phyloP scores from a whole-genome alignment of 805 yeast genomes.

The Candida tibetensis region DNA sequence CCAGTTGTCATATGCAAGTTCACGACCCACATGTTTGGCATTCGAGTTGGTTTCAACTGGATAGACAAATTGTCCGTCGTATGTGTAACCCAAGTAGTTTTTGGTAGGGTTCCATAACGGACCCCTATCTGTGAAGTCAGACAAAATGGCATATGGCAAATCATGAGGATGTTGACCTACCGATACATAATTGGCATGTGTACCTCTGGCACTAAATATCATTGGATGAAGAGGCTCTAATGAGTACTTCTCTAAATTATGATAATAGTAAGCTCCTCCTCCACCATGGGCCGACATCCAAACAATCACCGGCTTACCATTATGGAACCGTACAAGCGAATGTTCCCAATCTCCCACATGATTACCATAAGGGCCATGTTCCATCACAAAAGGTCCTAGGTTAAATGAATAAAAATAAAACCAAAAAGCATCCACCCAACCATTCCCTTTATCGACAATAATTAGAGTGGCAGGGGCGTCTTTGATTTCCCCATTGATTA shows the following conservation, averaged over 20 bases:
- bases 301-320: constrained; percentile 74
- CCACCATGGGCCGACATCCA: constrained; percentile 99
- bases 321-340: constrained; percentile 76
- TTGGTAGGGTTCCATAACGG: constrained; percentile 90
- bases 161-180: constrained; percentile 96
- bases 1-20: constrained; percentile 66
- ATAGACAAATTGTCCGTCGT: constrained; percentile 55
- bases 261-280: constrained; percentile 82
- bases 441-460: constrained; percentile 89
- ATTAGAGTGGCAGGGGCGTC: constrained; percentile 79
- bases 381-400: constrained; percentile 96
- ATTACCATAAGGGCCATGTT: constrained; percentile 94
- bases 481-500: constrained; percentile 65
- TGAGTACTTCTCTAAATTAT: constrained; percentile 67
- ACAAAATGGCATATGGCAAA: constrained; percentile 83
- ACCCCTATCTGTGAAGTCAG: constrained; percentile 94
- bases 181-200: constrained; percentile 96
- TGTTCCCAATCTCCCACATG: constrained; percentile 99
- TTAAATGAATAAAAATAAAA: constrained; percentile 93
- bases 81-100: constrained; percentile 79
- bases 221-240: constrained; percentile 54
- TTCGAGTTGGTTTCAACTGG: constrained; percentile 41
- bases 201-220: constrained; percentile 88
- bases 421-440: constrained; percentile 96
- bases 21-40: constrained; percentile 51